Conservation (phyloP, 2,329 filamentous ascomycete species). For the Paracamarosporium sp. region DNA sequence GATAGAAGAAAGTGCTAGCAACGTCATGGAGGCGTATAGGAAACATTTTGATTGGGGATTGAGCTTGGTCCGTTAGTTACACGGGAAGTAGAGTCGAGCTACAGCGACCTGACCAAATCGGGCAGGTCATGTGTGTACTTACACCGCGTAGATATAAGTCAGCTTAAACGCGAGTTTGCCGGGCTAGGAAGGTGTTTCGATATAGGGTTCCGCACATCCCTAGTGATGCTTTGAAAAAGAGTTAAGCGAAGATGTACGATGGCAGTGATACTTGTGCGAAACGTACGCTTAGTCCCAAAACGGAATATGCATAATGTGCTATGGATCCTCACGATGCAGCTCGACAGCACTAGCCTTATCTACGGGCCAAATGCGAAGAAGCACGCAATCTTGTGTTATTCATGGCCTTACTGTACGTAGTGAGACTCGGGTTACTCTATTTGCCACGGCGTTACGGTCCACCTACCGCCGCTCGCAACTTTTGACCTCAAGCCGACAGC, state of each 20-base stretch:
- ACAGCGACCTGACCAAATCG: neutral
- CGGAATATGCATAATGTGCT: neutral
- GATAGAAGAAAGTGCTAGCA: neutral
- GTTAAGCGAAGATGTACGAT: neutral
- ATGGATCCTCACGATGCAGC: neutral
- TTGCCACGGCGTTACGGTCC: neutral
- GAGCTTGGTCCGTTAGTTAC: neutral
- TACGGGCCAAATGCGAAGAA: neutral
- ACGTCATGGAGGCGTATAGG: neutral
- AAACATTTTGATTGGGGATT: neutral
- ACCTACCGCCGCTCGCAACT: neutral
- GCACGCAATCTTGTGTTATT: neutral
- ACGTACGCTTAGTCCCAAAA: neutral
- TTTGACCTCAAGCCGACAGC: neutral
- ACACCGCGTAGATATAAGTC: neutral
- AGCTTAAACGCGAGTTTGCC: neutral
- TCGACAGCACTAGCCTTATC: slow-evolving; percentile 1
- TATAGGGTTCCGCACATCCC: neutral
- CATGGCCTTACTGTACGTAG: neutral
- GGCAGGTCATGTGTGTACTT: neutral
- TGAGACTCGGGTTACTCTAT: neutral
- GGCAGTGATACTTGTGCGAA: too few species aligned
- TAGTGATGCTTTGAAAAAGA: neutral
- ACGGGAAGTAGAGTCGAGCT: too few species aligned
- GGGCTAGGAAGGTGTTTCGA: neutral